A percentile compares a stretch with the other conserved stretches of the same genome.
Evolutionary conservation across 2,329 filamentous ascomycete species (phyloP).

Genomic region (Penicillium sp.): DNA sequence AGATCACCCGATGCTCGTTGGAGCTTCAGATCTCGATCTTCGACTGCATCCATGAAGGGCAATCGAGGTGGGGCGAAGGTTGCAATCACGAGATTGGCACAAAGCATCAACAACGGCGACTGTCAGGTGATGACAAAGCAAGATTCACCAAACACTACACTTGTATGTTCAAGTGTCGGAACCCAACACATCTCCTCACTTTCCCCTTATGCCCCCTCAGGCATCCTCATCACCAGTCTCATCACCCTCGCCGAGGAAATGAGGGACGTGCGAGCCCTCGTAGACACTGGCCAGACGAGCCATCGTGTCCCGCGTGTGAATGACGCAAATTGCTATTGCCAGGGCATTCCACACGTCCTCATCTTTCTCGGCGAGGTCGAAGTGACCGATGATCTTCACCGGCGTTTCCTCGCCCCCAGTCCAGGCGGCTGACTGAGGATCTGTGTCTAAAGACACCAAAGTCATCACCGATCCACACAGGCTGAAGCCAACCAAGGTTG

Average conservation of each 20-base stretch:
- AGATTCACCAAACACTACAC: too few relatives aligned
- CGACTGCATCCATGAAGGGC: conserved; percentile 41
- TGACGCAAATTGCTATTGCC: conserved; percentile 51
- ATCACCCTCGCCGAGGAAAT: conserved; percentile 1
- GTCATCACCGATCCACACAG: conserved; percentile 49
- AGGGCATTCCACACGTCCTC: conserved; percentile 58
- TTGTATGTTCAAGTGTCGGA: too few relatives aligned
- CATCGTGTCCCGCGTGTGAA: conserved; percentile 50
- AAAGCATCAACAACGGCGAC: too few relatives aligned
- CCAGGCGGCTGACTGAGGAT: conserved; percentile 24
- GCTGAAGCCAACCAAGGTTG: conserved; percentile 52
- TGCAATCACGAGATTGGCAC: too few relatives aligned
- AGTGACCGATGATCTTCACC: conserved; percentile 43
- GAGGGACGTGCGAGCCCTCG: conserved; percentile 12
- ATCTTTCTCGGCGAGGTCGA: conserved; percentile 49
- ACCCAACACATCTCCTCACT: too few relatives aligned
- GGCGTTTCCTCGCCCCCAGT: conserved; percentile 16
- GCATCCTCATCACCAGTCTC: conserved; percentile 7
- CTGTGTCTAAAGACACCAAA: conserved; percentile 47
- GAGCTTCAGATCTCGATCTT: conserved; percentile 43
- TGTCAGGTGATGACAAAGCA: too few relatives aligned
- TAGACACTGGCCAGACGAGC: conserved; percentile 38
- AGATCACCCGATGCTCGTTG: conserved; percentile 44
- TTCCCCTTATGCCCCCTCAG: too few relatives aligned
- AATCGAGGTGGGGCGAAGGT: conserved; percentile 22